These are phyloP conservation scores for Sporothrix phasma DNA, from an alignment of 2,329 filamentous ascomycete species.

Conservation along the genomic window DNA sequence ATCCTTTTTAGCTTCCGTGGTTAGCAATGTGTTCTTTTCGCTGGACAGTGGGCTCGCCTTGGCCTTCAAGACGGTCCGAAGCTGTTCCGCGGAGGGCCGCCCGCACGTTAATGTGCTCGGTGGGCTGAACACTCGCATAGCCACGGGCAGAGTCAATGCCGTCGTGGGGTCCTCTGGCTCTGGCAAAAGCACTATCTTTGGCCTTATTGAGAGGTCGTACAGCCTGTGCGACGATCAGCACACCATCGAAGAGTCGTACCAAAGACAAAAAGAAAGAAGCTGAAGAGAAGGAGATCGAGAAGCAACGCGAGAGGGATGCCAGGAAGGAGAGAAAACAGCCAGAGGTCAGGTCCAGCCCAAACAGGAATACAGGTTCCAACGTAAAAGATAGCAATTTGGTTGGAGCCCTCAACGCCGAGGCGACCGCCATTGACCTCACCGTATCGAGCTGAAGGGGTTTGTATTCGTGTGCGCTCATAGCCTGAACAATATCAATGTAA, in stretches of 20 bases:
- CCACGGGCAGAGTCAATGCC: constrained; percentile 58
- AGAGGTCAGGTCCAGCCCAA: not conserved
- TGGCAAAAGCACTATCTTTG: constrained; percentile 66
- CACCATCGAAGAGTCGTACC: constrained; percentile 40
- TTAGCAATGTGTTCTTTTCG: constrained; percentile 46
- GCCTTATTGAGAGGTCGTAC: constrained; percentile 57
- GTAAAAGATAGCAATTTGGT: not conserved
- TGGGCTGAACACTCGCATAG: constrained; percentile 46
- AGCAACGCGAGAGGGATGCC: constrained; percentile 22
- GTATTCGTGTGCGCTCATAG: constrained; percentile 53
- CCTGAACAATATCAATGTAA: constrained; percentile 63
- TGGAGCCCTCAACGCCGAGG: not conserved
- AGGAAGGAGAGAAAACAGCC: constrained; percentile 23
- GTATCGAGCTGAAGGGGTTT: constrained; percentile 39
- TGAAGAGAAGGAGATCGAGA: constrained; percentile 29
- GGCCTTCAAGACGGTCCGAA: constrained; percentile 52
- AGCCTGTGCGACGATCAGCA: constrained; percentile 34
- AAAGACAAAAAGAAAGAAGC: constrained; percentile 35
- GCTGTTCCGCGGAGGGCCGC: constrained; percentile 40
- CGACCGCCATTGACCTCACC: not conserved
- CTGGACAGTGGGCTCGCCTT: constrained; percentile 45
- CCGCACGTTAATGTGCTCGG: constrained; percentile 55
- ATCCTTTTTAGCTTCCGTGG: constrained; percentile 43
- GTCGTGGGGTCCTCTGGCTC: constrained; percentile 65
- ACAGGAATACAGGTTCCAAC: not conserved